Base-by-base conservation (phyloP, 2,329 filamentous ascomycete genomes). In the Clonostachys rosea region DNA sequence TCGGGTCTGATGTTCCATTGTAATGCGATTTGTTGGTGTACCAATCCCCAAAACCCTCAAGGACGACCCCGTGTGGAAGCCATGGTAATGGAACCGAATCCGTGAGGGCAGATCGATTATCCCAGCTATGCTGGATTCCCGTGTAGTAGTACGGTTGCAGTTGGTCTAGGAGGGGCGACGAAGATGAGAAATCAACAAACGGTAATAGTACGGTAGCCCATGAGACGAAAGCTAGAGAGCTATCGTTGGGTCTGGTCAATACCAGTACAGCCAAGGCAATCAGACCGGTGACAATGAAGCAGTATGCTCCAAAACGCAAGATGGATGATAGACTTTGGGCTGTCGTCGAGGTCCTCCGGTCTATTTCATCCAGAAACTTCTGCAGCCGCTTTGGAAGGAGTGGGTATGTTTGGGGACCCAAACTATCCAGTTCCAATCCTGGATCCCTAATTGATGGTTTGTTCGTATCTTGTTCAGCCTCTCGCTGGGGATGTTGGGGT, bases 1-100 rank as follows among this genome's bases (percentile, higher is more conserved):
- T 49, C 3, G 64, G 64, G 36, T 66, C 64, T 17, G 50, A 46
- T 2, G 50, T 50, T 4, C 63, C 57, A 34, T 53, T 54, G 46
- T 67, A 67, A 42, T 42, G 36, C 36, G 14, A n/a, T 18, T n/a
- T 39, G 36, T 39, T 39, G 7, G 6, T 17, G 40, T 42, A 42
- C 40, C 40, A 42, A 20, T 42, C 40, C 13, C 20, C 40, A 20
- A 42, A 42, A 16, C 40, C 40, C 13, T 17, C 20, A 14, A 42
- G 36, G 14, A 18, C 6, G 13, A 14, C 13, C 14, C 20, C 20
- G 17, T n/a, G 7, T 17, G 40, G 40, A n/a, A 42, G 40, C 40
- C 40, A 42, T 14, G 16, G 16, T 6, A 42, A 20, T 14, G 16
- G 13, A 30, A 30, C 7, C 8, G 40, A 20, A 20, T 42, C 17